These are phyloP conservation scores for Podila epigama DNA, from an alignment of 192 early-diverging fungal genomes.

Conservation along the genomic window DNA sequence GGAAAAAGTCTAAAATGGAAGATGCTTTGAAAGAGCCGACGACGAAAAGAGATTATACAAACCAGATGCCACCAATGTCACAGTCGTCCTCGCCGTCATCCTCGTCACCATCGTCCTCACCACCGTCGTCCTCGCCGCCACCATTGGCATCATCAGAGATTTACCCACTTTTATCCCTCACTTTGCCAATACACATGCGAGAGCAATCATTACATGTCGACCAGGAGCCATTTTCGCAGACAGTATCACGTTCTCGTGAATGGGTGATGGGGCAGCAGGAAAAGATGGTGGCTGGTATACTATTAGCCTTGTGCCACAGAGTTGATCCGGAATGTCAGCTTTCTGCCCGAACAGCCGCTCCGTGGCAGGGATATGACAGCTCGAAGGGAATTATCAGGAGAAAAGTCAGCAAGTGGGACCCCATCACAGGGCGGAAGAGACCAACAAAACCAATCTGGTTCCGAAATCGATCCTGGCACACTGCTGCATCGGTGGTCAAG, in stretches of 20 bases:
- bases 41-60: too few relatives aligned
- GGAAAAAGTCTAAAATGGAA: too few relatives aligned
- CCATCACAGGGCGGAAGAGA: background rate
- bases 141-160: too few relatives aligned
- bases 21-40: too few relatives aligned
- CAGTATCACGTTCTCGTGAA: background rate
- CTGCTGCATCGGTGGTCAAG: background rate
- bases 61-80: too few relatives aligned
- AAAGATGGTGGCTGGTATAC: background rate
- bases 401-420: background rate
- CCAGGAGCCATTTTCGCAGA: background rate
- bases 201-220: too few relatives aligned
- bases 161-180: too few relatives aligned
- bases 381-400: constrained; percentile 16
- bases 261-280: background rate
- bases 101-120: background rate
- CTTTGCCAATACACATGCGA: background rate
- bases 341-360: too few relatives aligned
- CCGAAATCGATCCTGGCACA: background rate
- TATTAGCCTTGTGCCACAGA: background rate
- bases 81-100: background rate
- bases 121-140: background rate
- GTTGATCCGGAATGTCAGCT: too few relatives aligned
- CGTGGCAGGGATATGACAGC: constrained; percentile 18
- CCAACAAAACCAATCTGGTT: background rate